These are phyloP conservation scores for Termitomyces sp. DNA, from an alignment of 768 basidiomycete species.

Conservation along the genomic window DNA sequence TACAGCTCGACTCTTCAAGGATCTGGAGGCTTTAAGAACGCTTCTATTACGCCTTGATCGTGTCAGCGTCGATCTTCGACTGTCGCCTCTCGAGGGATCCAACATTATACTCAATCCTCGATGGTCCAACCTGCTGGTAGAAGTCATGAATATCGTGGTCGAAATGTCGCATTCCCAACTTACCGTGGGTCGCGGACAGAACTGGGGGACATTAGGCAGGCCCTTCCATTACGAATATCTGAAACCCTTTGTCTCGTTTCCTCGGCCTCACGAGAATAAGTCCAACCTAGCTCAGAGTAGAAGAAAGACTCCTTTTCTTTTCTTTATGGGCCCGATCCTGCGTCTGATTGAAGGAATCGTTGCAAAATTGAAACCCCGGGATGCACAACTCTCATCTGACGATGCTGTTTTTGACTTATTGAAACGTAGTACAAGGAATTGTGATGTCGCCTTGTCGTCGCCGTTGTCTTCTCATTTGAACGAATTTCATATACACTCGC, in stretches of 20 bases:
- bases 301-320: background rate
- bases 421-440: background rate
- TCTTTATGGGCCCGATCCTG: background rate
- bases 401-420: background rate
- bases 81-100: background rate
- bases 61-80: background rate
- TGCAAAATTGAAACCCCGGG: constrained; percentile 2
- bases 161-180: constrained; percentile 6
- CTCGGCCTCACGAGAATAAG: background rate
- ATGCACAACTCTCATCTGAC: background rate
- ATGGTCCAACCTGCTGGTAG: constrained; percentile 10
- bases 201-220: constrained; percentile 1
- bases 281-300: background rate
- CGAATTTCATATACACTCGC: constrained; percentile 10
- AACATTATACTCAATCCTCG: background rate
- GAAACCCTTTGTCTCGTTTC: background rate
- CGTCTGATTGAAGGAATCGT: background rate
- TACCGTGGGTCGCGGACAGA: constrained; percentile 4
- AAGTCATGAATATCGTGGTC: constrained; percentile 12
- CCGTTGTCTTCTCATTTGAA: background rate
- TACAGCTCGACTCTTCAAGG: background rate
- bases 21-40: constrained; percentile 4
- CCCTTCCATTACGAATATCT: constrained; percentile 9
- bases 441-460: background rate
- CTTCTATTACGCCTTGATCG: background rate